Evolutionary conservation across 805 yeast species (phyloP).

Genomic region (Sporopachydermia lactativora): DNA sequence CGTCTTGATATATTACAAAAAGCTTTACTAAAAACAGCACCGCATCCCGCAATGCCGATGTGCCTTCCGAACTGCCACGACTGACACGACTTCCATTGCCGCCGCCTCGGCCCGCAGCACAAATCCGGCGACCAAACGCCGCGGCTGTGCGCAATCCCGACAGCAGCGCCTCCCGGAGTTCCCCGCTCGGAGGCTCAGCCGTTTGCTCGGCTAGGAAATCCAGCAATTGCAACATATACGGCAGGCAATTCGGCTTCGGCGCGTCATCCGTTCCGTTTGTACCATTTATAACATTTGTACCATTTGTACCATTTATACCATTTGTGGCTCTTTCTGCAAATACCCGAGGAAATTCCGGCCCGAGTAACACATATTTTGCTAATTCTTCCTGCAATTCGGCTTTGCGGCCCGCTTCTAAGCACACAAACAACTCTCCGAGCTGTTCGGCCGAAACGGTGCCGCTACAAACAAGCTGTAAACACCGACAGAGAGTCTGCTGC

Average conservation of each 20-base stretch:
- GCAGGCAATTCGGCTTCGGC: no score
- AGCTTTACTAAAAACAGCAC: slow-evolving; percentile 14
- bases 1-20: slow-evolving; percentile 12
- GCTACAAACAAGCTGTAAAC: not conserved
- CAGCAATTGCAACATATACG: not conserved
- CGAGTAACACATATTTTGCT: not conserved
- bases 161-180: not conserved
- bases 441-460: not conserved
- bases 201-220: not conserved
- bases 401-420: not conserved
- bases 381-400: not conserved
- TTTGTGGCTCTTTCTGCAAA: not conserved
- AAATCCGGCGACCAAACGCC: slow-evolving; percentile 5
- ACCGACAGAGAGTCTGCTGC: not conserved
- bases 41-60: slow-evolving; percentile 6
- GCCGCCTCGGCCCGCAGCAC: slow-evolving; percentile 1
- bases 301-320: not conserved
- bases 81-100: not conserved
- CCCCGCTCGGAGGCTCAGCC: not conserved
- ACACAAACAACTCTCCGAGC: not conserved
- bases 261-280: slow-evolving; percentile 2
- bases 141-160: no score
- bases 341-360: not conserved
- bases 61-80: not conserved
- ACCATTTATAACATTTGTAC: not conserved